phyloP scores from a whole-genome alignment of 2,329 filamentous ascomycete species.

The Claviceps purpurea region DNA sequence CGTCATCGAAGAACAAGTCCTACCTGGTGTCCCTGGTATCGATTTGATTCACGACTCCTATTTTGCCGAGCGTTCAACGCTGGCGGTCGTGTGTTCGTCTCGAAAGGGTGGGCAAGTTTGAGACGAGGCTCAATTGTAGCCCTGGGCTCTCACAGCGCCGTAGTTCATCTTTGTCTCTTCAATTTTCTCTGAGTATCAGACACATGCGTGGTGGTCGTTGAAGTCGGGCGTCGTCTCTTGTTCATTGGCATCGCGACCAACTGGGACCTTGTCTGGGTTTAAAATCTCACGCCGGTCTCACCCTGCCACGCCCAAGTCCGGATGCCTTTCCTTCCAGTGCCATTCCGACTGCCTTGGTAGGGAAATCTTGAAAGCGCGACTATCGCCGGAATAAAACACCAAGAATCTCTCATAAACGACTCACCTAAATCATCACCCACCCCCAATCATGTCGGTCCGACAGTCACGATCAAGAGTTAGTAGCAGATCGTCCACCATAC shows the following conservation, averaged over 20 bases:
- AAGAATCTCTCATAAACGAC: background rate
- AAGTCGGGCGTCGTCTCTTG: too few relatives aligned
- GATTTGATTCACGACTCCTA: background rate
- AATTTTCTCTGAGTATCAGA: background rate
- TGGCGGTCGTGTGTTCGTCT: background rate
- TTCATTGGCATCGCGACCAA: background rate
- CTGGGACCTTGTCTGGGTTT: background rate
- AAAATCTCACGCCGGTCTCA: background rate
- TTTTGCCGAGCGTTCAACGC: background rate
- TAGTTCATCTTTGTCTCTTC: background rate
- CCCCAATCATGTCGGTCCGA: constrained; percentile 3
- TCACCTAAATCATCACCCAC: background rate
- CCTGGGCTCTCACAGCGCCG: background rate
- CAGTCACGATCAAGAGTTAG: constrained; percentile 1
- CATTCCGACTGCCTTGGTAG: background rate
- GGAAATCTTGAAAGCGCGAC: background rate
- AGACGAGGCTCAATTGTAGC: background rate
- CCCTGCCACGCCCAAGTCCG: background rate
- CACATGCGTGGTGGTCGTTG: too few relatives aligned
- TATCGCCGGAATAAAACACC: background rate
- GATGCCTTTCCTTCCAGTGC: background rate
- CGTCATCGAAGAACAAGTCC: constrained; percentile 1
- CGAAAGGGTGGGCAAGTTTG: background rate
- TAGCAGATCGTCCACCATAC: constrained; percentile 3
- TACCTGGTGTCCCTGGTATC: background rate